Evolutionary conservation across 768 basidiomycete species (phyloP).

Genomic region (Podaxis mareebaensis): DNA sequence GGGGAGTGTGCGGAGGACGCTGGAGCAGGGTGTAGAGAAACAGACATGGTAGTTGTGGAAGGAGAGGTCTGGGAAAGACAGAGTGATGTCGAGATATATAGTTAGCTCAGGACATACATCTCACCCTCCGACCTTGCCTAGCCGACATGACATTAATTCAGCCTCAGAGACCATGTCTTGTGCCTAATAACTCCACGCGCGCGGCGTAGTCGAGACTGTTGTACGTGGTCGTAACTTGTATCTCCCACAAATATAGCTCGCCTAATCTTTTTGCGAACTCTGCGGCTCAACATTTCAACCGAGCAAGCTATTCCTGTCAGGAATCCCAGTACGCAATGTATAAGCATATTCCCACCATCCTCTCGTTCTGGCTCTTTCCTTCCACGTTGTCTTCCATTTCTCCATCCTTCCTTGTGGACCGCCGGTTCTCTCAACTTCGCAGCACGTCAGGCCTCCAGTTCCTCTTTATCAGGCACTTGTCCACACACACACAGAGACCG

Average conservation of each 20-base stretch:
- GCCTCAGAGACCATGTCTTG: neutral
- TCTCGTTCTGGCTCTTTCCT: slow-evolving; percentile 1
- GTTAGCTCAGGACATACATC: neutral
- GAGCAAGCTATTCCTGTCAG: neutral
- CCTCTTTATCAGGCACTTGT: too few species aligned
- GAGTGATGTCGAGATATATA: slow-evolving; percentile 8
- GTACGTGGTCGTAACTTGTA: neutral
- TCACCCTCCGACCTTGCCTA: neutral
- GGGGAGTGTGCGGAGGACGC: neutral
- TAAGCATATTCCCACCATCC: neutral
- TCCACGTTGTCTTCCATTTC: slow-evolving; percentile 13
- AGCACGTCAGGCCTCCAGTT: too few species aligned
- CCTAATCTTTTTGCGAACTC: neutral
- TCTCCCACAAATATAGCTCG: neutral
- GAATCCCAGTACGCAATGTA: neutral
- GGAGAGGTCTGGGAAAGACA: neutral
- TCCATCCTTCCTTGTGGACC: neutral
- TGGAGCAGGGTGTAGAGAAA: neutral
- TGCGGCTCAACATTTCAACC: neutral
- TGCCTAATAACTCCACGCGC: neutral
- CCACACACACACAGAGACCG: too few species aligned
- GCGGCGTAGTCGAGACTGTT: neutral
- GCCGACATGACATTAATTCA: neutral
- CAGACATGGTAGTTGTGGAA: slow-evolving; percentile 14
- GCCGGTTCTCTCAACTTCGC: neutral